These are phyloP conservation scores for Silene conica DNA, from an alignment of 148 eudicot species.

Conservation along the genomic window DNA sequence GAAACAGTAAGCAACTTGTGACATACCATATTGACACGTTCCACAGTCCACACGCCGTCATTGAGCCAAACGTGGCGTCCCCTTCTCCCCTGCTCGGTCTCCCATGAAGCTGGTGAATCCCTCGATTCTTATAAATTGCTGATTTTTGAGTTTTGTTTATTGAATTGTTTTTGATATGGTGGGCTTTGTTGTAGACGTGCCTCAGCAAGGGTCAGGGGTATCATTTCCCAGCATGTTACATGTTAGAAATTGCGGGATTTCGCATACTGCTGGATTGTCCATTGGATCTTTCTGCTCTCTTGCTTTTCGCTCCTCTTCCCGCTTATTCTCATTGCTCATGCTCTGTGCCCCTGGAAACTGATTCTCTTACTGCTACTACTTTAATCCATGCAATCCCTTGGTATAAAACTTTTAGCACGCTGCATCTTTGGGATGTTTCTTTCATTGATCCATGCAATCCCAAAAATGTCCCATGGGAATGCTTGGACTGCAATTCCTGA, in stretches of 20 bases:
- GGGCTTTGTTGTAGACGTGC: slow-evolving; percentile 42
- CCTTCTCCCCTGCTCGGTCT: background rate
- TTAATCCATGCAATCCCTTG: slow-evolving; percentile 58
- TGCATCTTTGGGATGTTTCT: slow-evolving; percentile 52
- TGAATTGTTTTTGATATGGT: background rate
- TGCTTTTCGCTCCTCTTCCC: slow-evolving; percentile 60
- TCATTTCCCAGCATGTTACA: slow-evolving; percentile 69
- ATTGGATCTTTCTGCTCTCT: slow-evolving; percentile 69
- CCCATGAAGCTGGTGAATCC: slow-evolving; percentile 31
- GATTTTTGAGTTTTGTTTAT: background rate
- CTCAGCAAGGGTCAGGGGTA: slow-evolving; percentile 64
- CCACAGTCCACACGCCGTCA: no score
- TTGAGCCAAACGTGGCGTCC: no score
- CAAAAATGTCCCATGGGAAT: slow-evolving; percentile 89
- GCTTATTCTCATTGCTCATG: slow-evolving; percentile 26
- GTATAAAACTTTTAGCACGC: slow-evolving; percentile 54
- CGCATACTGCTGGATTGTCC: slow-evolving; percentile 75
- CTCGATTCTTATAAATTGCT: background rate
- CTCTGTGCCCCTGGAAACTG: slow-evolving; percentile 11
- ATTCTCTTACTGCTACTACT: slow-evolving; percentile 33
- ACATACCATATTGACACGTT: no score
- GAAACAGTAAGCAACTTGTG: no score
- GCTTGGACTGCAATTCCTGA: slow-evolving; percentile 82
- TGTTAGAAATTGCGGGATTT: slow-evolving; percentile 54
- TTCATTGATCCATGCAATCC: slow-evolving; percentile 66